Evolutionary conservation across 768 basidiomycete genomes (phyloP).

Genomic region (Calocera viscosa): DNA sequence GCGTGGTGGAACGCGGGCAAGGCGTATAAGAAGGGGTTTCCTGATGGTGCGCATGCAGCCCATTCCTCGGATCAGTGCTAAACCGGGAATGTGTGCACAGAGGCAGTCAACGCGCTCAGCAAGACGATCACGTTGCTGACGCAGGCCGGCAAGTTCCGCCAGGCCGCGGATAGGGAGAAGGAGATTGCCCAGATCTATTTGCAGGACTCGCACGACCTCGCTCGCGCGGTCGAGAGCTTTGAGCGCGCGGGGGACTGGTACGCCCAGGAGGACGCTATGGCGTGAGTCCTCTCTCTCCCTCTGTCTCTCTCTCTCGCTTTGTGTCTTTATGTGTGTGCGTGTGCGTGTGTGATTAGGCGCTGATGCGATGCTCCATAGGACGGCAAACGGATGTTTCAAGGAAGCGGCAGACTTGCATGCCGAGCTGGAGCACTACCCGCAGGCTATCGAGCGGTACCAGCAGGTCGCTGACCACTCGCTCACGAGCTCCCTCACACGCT

Average conservation of each 20-base stretch:
- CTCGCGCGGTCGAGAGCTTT: constrained; percentile 81
- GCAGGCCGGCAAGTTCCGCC: constrained; percentile 77
- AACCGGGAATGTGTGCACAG: constrained; percentile 31
- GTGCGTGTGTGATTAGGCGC: constrained; percentile 10
- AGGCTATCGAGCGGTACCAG: constrained; percentile 80
- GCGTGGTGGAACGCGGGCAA: constrained; percentile 99
- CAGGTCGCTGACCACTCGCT: constrained; percentile 79
- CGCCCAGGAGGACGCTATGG: constrained; percentile 88
- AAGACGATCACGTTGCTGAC: constrained; percentile 78
- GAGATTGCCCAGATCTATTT: constrained; percentile 90
- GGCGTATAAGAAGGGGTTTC: constrained; percentile 81
- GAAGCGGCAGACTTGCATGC: constrained; percentile 93
- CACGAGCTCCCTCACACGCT: constrained; percentile 76
- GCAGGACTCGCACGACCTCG: constrained; percentile 65
- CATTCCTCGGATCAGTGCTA: constrained; percentile 15
- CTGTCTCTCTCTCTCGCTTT: background rate
- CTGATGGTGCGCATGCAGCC: constrained; percentile 50
- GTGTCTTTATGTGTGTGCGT: background rate
- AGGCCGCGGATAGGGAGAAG: constrained; percentile 96
- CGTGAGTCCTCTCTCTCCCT: constrained; percentile 43
- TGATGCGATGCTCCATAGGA: constrained; percentile 37
- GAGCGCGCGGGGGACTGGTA: constrained; percentile 94
- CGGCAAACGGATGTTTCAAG: constrained; percentile 90
- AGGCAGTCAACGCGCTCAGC: constrained; percentile 75
- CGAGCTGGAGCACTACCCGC: constrained; percentile 69